These are phyloP conservation scores for Thymus mandschuricus DNA, from an alignment of 257 asterid genomes.

Conservation along the genomic window DNA sequence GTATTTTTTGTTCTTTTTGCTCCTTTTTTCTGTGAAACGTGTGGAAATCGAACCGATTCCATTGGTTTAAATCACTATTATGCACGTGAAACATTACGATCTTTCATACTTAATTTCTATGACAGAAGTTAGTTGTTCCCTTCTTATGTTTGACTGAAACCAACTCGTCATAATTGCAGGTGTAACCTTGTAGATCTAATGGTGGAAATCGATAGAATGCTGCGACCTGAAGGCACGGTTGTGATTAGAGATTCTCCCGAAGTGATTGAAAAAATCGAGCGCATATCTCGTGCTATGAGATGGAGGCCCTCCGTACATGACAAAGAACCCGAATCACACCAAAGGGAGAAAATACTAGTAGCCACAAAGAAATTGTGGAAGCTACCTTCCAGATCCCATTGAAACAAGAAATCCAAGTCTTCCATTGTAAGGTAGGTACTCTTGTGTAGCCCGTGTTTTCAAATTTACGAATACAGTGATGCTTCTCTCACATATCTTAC, in stretches of 20 bases:
- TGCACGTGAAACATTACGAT: not conserved
- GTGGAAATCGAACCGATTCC: not conserved
- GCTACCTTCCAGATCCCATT: slow-evolving; percentile 45
- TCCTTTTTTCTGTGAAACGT: not conserved
- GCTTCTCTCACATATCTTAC: slow-evolving; percentile 22
- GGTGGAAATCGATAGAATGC: slow-evolving; percentile 89
- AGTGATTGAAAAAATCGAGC: slow-evolving; percentile 64
- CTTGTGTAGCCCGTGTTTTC: slow-evolving; percentile 24
- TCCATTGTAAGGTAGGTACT: slow-evolving; percentile 31
- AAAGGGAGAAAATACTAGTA: slow-evolving; percentile 73
- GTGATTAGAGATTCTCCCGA: slow-evolving; percentile 79
- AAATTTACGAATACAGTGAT: not conserved
- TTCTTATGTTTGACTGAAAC: not conserved
- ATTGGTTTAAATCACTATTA: too few species aligned
- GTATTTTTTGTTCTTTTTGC: slow-evolving; percentile 39
- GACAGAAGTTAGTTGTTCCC: not conserved
- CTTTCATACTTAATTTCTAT: not conserved
- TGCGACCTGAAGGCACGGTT: slow-evolving; percentile 94
- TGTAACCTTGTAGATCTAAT: slow-evolving; percentile 91
- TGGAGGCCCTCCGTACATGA: slow-evolving; percentile 71
- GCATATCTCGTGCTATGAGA: slow-evolving; percentile 73
- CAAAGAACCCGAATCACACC: slow-evolving; percentile 73
- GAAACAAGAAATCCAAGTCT: slow-evolving; percentile 9
- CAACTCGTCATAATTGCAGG: slow-evolving; percentile 47
- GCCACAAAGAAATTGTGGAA: slow-evolving; percentile 80